Base-by-base conservation (phyloP, 208 protist species). In the Crithidia brevicula region DNA sequence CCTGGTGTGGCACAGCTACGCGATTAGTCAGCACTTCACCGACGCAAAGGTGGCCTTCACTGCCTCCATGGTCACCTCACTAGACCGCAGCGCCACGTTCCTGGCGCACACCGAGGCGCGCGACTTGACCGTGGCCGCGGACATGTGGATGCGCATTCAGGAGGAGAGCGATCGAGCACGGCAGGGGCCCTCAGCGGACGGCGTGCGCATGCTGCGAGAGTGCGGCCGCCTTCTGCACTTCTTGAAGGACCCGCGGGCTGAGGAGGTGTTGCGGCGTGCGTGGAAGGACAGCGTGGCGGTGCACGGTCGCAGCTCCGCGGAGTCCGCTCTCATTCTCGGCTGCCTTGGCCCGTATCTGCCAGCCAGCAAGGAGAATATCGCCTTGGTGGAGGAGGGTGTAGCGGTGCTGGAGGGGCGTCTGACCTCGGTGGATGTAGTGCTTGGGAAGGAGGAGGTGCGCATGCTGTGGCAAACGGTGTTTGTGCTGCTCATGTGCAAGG, bases 381-480 rank as follows among this genome's bases (percentile, higher is more conserved):
- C 60, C 3, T 10, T 68, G 36, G 56, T 92, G 16, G 30, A 71
- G 27, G 42, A 59, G 25, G 54, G 36, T 13, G 79, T 82, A 0
- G 65, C 63, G 11, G 69, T 81, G 16, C 67, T 96, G 20, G 72
- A 93, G 54, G 75, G 58, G 22, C 68, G 73, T 10, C 68, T 92
- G 0, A 31, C 31, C 31, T 88, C 83, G 18, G 74, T 86, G 0
- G 91, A 94, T 31, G 16, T 84, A 1, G 91, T 93, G 15, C 77
- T 88, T 3, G 78, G 82, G 18, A 70, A 57, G 49, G 88, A 91
- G 65, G 91, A 96, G 78, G 53, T 62, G 62, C 75, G 75, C 10
- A 96, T 96, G 91, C 38, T 91, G 46, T 72, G 70, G 50, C 81
- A 96, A 60, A 92, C 88, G 8, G 64, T 88, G 5, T 91, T 90